Base-by-base conservation (phyloP, 2,329 filamentous ascomycete genomes). In the Venturia pyrina region DNA sequence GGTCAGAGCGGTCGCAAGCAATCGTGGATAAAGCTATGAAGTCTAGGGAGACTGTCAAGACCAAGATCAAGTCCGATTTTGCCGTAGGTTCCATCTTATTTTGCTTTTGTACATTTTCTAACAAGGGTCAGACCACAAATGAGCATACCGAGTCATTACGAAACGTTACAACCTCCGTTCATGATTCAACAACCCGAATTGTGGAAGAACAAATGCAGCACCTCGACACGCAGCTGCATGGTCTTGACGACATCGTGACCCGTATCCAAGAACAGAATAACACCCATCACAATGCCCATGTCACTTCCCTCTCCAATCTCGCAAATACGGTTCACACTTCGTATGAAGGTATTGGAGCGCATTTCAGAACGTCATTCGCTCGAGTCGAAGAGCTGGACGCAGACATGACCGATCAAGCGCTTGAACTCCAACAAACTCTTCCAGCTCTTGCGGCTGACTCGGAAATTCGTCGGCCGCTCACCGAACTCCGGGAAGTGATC, bases 141-240 rank as follows among this genome's bases (percentile, higher is more conserved):
- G 83, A 89, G 66, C 88, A 90, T 72, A 96, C 92, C 71, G 86
- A 83, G n/a, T 87, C 89, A 6, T 93, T 99, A 70, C 90, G 93
- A 70, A 83, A 85, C 8, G 90, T 90, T 0, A 93, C 93, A 0
- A 89, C 90, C 70, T 90, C 90, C 2, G 92, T 98, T 1, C 93
- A 99, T 70, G 89, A 89, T 43, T 90, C 96, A 77, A 97, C 93
- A 0, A 86, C 96, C 40, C 88, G 88, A 7, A 93, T 96, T 66
- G 93, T 98, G 15, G 90, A 93, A 72, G 88, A 89, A 66, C 95
- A 99, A 77, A 90, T 96, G 78, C 83, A 85, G 66, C 90, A 96
- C 70, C 89, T 99, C 73, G 88, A 90, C 68, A 84, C 82, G n/a
- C 91, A 98, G 76, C 93, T 99, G 85, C 85, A 87, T 66, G 90